Percentiles rank a stretch among this genome's conserved stretches.
These are phyloP conservation scores for Boletus sp. DNA, from an alignment of 768 basidiomycete genomes.

Conservation along the genomic window DNA sequence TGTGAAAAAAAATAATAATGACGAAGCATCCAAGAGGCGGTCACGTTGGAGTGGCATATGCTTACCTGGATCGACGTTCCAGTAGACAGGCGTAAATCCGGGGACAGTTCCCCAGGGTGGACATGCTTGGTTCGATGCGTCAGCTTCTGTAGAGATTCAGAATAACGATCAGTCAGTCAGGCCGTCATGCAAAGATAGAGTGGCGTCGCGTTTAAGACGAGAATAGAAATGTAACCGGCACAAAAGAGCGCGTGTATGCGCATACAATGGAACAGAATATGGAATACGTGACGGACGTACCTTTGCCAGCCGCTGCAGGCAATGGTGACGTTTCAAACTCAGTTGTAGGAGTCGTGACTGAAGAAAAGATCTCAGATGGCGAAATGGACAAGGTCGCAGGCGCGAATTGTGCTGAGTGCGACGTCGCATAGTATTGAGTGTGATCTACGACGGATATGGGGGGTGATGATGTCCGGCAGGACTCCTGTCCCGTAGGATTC, in stretches of 20 bases:
- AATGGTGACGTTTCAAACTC: not conserved
- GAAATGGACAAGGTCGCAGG: not conserved
- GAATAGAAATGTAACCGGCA: not conserved
- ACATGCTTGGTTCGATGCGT: conserved; percentile 14
- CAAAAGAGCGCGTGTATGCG: not conserved
- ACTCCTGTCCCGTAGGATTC: not conserved
- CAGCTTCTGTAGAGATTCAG: conserved; percentile 9
- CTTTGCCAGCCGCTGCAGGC: not conserved
- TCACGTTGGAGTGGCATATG: not conserved
- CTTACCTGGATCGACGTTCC: conserved; percentile 13
- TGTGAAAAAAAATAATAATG: no score
- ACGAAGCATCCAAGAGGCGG: not conserved
- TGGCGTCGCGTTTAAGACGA: not conserved
- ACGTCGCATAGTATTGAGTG: not conserved
- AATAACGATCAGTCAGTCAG: not conserved
- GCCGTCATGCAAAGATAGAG: no score
- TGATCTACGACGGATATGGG: not conserved
- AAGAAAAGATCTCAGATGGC: not conserved
- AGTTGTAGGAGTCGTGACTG: not conserved
- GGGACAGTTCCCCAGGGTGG: not conserved
- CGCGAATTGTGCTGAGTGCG: not conserved
- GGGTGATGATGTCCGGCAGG: not conserved
- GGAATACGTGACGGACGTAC: not conserved
- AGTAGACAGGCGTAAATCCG: conserved; percentile 6
- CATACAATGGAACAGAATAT: not conserved